Base-by-base conservation (phyloP, 169 alveolate genomes). In the Plasmodium vivax region DNA sequence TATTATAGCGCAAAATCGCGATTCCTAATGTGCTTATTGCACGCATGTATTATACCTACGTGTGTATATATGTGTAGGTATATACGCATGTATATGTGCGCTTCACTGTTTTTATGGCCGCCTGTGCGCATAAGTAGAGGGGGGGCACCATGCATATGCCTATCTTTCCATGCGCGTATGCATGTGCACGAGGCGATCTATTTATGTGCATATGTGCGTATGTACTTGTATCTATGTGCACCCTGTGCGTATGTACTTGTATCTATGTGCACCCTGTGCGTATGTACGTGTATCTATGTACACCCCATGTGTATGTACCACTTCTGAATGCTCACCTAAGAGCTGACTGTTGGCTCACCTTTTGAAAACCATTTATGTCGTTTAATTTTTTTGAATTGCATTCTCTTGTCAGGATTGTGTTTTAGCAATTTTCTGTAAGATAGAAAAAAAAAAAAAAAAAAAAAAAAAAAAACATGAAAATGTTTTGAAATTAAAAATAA, bases 331-430 rank as follows among this genome's bases (percentile, higher is more conserved):
- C 83, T 36, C 19, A 75, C 30, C 47, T 36, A 36, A 36, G 47
- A 16, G 30, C 23, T 75, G 5, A 16, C 56, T 7, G 51, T 41
- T 90, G 54, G 82, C 34, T 80, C 19, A 88, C 30, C 36, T 19
- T 90, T 90, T 90, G 90, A 19, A 90, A 90, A 90, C 94, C 94
- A 90, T 79, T 30, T 90, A 90, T 90, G 94, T 90, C 74, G 72
- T 80, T 58, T 90, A 56, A 90, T 90, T 79, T 58, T 90, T 90
- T 79, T 90, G 83, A 90, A 90, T 80, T 90, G 91, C 75, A 90
- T 90, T 90, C 94, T 90, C 74, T 90, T 81, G 85, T 90, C 85
- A 62, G 87, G 94, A 68, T 80, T 80, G 47, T 80, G 81, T 41
- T 90, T 80, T 68, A 90, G 90, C 79, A 90, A 71, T 30, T 90